These are phyloP conservation scores for Diaporthe citri DNA, from an alignment of 2,329 filamentous ascomycete species.

Conservation along the genomic window DNA sequence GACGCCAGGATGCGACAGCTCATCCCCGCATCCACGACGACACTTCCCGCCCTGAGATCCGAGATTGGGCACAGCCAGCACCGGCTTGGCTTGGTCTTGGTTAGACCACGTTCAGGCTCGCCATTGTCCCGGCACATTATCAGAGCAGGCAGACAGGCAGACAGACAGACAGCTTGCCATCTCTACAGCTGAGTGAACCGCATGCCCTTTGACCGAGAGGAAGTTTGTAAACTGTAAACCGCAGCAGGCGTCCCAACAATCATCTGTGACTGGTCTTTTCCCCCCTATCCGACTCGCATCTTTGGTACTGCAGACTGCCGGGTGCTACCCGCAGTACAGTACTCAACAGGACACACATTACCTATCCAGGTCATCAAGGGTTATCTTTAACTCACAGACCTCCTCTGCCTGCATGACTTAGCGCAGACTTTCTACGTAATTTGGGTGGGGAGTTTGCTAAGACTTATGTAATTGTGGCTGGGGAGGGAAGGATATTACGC, in stretches of 20 bases:
- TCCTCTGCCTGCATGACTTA: no score
- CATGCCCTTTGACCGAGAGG: conserved; percentile 33
- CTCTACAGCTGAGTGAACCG: conserved; percentile 19
- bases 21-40: neutral
- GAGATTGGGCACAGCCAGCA: conserved; percentile 4
- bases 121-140: neutral
- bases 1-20: conserved; percentile 1
- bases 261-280: neutral
- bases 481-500: no score
- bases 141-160: neutral
- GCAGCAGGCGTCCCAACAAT: neutral
- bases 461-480: no score
- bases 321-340: neutral
- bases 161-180: neutral
- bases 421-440: no score
- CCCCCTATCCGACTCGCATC: neutral
- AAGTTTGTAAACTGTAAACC: neutral
- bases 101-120: neutral
- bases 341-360: neutral
- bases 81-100: neutral
- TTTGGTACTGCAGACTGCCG: neutral
- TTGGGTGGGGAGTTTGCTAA: no score
- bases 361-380: no score
- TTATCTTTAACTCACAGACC: no score
- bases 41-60: conserved; percentile 22